Percentiles rank a stretch among this genome's conserved stretches.
These are phyloP conservation scores for Helenozyma rhizophorensis DNA, from an alignment of 805 yeast species.

Conservation along the genomic window DNA sequence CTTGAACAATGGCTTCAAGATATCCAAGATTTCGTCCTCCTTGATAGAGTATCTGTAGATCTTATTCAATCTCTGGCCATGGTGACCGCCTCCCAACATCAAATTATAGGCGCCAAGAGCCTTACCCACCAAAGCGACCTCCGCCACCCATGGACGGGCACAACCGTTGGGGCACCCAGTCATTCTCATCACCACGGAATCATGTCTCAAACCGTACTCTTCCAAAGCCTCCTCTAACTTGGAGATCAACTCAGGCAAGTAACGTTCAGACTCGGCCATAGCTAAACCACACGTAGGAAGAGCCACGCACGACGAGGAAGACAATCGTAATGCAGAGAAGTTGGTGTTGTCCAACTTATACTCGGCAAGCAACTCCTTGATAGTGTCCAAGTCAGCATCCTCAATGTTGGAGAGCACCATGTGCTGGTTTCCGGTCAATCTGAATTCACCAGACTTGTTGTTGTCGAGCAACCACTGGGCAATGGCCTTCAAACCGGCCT, in stretches of 20 bases:
- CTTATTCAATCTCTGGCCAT: conserved; percentile 90
- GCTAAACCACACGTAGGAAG: conserved; percentile 98
- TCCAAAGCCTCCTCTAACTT: conserved; percentile 85
- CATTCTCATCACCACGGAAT: conserved; percentile 94
- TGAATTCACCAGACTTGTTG: conserved; percentile 71
- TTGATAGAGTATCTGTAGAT: conserved; percentile 81
- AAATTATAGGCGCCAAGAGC: conserved; percentile 91
- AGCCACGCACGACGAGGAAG: conserved; percentile 96
- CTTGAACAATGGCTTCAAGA: conserved; percentile 81
- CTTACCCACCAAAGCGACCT: conserved; percentile 91
- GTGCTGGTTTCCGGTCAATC: conserved; percentile 96
- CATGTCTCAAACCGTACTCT: conserved; percentile 90
- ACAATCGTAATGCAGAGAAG: conserved; percentile 78
- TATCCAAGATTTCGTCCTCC: conserved; percentile 80
- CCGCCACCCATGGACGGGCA: conserved; percentile 98
- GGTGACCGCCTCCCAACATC: conserved; percentile 93
- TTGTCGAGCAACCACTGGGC: conserved; percentile 62
- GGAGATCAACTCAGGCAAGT: conserved; percentile 74
- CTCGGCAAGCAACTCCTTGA: conserved; percentile 62
- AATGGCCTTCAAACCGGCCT: conserved; percentile 75
- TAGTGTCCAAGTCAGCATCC: conserved; percentile 58
- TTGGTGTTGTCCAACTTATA: conserved; percentile 81
- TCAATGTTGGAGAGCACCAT: conserved; percentile 68
- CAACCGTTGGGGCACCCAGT: conserved; percentile 99
- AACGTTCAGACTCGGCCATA: conserved; percentile 97